Evolutionary conservation across 2,329 filamentous ascomycete genomes (phyloP), one percentile per base, ranked within the genome.

Genomic region (Colletotrichum shisoi): DNA sequence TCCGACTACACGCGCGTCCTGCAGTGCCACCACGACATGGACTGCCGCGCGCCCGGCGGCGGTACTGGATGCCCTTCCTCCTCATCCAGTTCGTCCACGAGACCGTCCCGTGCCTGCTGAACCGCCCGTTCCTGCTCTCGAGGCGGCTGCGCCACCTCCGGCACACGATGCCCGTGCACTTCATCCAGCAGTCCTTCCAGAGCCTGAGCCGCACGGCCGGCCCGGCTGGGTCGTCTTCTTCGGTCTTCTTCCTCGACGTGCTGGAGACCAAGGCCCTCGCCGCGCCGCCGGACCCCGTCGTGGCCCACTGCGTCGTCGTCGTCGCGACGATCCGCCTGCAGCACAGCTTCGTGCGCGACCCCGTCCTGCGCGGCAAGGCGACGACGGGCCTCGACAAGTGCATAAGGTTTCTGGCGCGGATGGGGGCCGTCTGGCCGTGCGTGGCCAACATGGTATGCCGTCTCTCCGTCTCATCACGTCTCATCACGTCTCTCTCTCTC

Each of bases 61-160:
- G 82, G 52, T 85, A 85, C 67, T 86, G 83, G 83, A 82, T 80
- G 0, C 82, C 83, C 0, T 86, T 81, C 79, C 76, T 85, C 9
- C 77, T 84, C 60, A 79, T 82, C 37, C 84, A 86, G 67, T 81
- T 85, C 64, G 73, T 85, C 15, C 85, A 85, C 68, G 81, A 84
- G 61, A 82, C 82, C 0, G 84, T 84, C 46, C 77, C 84, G 1
- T 85, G 82, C 66, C 77, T 85, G 0, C 75, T 86, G 9, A 85
- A 85, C 58, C 84, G 85, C 65, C 84, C 84, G 0, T 78, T 85
- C n/a, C 73, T 86, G 2, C 72, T 85, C 4, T 85, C 83, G 0
- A 75, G 85, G 44, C 78, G 82, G n/a, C 76, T 86, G 3, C 79
- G 81, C n/a, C 83, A 81, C 40, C 84, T 85, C 69, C 80, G 82